These are phyloP conservation scores for Allium cepa DNA, from an alignment of 106 monocot genomes.

Conservation along the genomic window DNA sequence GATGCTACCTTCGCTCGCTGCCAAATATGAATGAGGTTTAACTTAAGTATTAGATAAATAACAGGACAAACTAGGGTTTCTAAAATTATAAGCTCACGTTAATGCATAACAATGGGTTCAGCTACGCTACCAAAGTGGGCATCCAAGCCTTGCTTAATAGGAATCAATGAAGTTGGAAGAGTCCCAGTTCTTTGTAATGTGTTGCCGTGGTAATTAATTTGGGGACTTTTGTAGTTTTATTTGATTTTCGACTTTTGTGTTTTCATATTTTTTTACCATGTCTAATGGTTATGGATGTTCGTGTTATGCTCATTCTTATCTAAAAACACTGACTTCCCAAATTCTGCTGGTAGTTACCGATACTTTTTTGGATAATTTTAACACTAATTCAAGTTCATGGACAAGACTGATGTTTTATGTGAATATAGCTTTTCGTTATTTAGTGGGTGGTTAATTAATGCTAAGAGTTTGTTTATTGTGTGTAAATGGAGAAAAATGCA, in stretches of 20 bases:
- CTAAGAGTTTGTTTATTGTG: no score
- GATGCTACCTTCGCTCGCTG: no score
- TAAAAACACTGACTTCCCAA: constrained; percentile 53
- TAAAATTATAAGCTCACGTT: background rate
- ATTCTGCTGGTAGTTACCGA: constrained; percentile 57
- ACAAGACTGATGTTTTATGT: background rate
- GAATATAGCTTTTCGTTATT: background rate
- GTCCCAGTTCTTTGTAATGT: background rate
- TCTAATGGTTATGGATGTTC: constrained; percentile 97
- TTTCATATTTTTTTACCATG: constrained; percentile 23
- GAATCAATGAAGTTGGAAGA: background rate
- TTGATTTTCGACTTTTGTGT: background rate
- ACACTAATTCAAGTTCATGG: no score
- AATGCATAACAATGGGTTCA: background rate
- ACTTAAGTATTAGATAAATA: background rate
- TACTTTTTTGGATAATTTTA: no score
- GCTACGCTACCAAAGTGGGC: background rate
- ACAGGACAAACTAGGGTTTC: background rate
- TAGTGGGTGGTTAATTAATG: background rate
- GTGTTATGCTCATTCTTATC: constrained; percentile 74
- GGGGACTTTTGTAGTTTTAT: background rate
- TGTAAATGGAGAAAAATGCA: no score
- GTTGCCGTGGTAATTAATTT: background rate
- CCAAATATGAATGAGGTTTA: no score
- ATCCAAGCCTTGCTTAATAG: background rate